Evolutionary conservation across 2,329 filamentous ascomycete genomes (phyloP), one percentile per base, ranked within the genome.

Genomic region (Trichoderma endophyticum): DNA sequence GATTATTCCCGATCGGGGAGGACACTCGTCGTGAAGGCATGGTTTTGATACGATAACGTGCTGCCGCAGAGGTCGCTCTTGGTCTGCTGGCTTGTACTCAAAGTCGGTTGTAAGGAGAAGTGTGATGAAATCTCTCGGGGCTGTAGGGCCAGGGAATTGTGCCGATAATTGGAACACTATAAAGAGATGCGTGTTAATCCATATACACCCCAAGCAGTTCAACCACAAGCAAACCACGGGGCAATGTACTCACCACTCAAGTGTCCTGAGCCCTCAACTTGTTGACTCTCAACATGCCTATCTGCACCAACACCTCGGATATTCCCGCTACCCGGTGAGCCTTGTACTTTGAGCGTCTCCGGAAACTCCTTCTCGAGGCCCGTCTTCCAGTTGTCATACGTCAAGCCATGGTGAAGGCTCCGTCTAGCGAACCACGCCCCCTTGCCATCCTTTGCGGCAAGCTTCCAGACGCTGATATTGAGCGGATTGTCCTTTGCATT

Each of bases 31-130:
- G 79, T 98, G 94, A 24, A 87, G 81, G 77, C 94, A 93, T 1
- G 95, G 95, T 80, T 92, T 94, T 3, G 94, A 97, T 3, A 98
- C 88, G 69, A 98, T 88, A 86, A 97, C 93, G 80, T 91, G 97
- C 77, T 95, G 92, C 74, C 92, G 89, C 81, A 81, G 34, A 5
- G 73, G 72, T 3, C 8, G 81, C 34, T 89, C 87, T 43, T 75
- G 77, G 14, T 64, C 72, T 1, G 67, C 60, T 6, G 63, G 57
- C 28, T 74, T 72, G 2, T 85, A 82, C 56, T 83, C 83, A 56
- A 87, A 83, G 56, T 87, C 86, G 57, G 91, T 93, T 26, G 90
- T 93, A 56, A 97, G 82, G 57, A 96, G 86, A 73, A 97, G 82
- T 5, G 93, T 92, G 66, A 97, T 89, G 80, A 98, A 98, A 78